These are phyloP conservation scores for Danielozyma ontarioensis DNA, from an alignment of 805 yeast genomes.

Conservation along the genomic window DNA sequence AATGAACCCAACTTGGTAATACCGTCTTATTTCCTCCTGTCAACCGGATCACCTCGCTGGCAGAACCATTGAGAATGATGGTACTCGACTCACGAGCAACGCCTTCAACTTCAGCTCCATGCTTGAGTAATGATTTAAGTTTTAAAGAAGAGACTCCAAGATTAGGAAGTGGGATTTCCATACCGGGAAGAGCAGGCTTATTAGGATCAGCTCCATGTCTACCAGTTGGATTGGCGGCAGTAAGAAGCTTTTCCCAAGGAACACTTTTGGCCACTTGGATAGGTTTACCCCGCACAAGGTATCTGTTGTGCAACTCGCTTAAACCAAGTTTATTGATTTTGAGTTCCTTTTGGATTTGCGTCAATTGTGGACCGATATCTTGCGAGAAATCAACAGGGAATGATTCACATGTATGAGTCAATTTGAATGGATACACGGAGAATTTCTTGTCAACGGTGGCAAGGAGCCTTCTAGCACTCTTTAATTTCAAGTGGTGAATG, in stretches of 20 bases:
- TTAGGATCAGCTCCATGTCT: constrained; percentile 60
- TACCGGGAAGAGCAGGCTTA: constrained; percentile 64
- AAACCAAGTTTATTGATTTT: constrained; percentile 68
- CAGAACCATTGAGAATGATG: constrained; percentile 48
- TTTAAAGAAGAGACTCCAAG: constrained; percentile 67
- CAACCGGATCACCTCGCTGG: constrained; percentile 63
- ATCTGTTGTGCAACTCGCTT: constrained; percentile 74
- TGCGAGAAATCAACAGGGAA: constrained; percentile 49
- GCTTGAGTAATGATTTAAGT: constrained; percentile 55
- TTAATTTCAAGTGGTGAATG: constrained; percentile 68
- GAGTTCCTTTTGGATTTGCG: constrained; percentile 47
- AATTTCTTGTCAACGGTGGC: constrained; percentile 63
- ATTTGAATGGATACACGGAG: constrained; percentile 90
- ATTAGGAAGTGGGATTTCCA: constrained; percentile 71
- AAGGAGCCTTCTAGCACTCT: constrained; percentile 66
- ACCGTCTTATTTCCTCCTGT: constrained; percentile 72
- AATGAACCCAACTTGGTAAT: constrained; percentile 85
- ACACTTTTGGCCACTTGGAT: constrained; percentile 67
- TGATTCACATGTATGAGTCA: constrained; percentile 59
- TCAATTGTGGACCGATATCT: constrained; percentile 36
- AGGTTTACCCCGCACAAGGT: constrained; percentile 69
- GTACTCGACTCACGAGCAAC: constrained; percentile 81
- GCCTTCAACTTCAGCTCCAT: constrained; percentile 37
- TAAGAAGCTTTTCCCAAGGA: constrained; percentile 62
- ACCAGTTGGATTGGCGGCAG: constrained; percentile 63